Base-by-base conservation (phyloP, 192 early-diverging fungal genomes). In the Chytriomyces hyalinus region DNA sequence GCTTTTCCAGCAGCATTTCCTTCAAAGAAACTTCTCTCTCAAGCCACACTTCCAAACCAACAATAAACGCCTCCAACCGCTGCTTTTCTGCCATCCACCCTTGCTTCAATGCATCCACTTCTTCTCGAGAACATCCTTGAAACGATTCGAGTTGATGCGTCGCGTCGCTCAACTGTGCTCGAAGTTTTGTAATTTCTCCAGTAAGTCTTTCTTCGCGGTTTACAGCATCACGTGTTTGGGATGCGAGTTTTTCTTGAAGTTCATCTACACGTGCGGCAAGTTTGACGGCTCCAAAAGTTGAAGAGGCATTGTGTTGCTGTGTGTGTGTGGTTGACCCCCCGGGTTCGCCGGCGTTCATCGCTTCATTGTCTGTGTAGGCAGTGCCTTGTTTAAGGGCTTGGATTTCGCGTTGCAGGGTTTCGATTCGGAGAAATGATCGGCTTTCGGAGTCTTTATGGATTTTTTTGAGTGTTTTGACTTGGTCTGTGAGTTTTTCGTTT, bases 401-500 rank as follows among this genome's bases (percentile, higher is more conserved):
- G 44, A 73, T 66, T 45, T 79, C 78, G 43, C 79, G 68, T 20
- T 75, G 71, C 8, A 75, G n/a, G 3, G 79, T 51, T 43, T 80
- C 79, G 60, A 74, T 66, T 5, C 72, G 61, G 6, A 80, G 50
- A 48, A 65, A 80, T 22, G 73, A 74, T 13, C 73, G 79, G 26
- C 50, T n/a, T 49, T 80, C 79, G 8, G 61, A 9, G 24, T 80
- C 79, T 46, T 80, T 80, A 15, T 51, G 50, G 26, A 75, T 50
- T 9, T 26, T 60, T 15, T 51, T 75, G 6, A 75, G 46, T 5
- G n/a, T 53, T 49, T 75, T 74, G 48, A 73, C 22, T 53, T 75
- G 71, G 10, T 75, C 73, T 7, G 45, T 69, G 36, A 80, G 71
- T 65, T 75, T 80, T 49, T 80, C 79, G 48, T 80, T 80, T 69